A percentile compares a stretch with the other conserved stretches of the same genome.
phyloP scores from a whole-genome alignment of 148 eudicot genomes.

The Fagopyrum esculentum region DNA sequence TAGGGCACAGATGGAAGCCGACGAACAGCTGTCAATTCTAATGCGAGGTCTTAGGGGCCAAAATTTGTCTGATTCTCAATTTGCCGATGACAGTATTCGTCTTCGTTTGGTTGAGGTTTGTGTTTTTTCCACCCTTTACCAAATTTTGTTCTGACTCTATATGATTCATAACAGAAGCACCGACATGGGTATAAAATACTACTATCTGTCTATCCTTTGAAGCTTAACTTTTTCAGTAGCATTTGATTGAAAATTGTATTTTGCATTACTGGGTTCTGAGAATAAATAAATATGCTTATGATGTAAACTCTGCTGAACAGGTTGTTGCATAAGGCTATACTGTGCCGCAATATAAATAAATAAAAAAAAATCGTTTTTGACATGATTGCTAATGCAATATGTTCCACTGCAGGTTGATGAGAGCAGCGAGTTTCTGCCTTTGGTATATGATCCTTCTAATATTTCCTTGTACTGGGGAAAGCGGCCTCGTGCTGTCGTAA shows the following conservation, averaged over 20 bases:
- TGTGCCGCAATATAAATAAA: background rate
- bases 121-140: slow-evolving; percentile 12
- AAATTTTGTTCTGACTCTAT: background rate
- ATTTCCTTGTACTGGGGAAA: slow-evolving; percentile 94
- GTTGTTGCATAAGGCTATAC: background rate
- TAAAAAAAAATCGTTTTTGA: background rate
- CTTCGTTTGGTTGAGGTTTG: slow-evolving; percentile 91
- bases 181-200: background rate
- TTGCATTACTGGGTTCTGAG: background rate
- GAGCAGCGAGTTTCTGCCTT: slow-evolving; percentile 85
- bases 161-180: background rate
- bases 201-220: background rate
- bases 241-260: background rate
- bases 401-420: slow-evolving; percentile 57
- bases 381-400: background rate
- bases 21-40: slow-evolving; percentile 75
- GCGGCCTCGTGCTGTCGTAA: slow-evolving; percentile 89
- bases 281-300: background rate
- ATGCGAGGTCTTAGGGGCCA: slow-evolving; percentile 98
- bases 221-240: background rate
- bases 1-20: slow-evolving; percentile 97
- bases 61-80: slow-evolving; percentile 74
- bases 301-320: background rate
- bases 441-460: slow-evolving; percentile 82
- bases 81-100: slow-evolving; percentile 72